phyloP scores from a whole-genome alignment of 1,139 yeast genomes.

The Blastobotrys buckinghamii region DNA sequence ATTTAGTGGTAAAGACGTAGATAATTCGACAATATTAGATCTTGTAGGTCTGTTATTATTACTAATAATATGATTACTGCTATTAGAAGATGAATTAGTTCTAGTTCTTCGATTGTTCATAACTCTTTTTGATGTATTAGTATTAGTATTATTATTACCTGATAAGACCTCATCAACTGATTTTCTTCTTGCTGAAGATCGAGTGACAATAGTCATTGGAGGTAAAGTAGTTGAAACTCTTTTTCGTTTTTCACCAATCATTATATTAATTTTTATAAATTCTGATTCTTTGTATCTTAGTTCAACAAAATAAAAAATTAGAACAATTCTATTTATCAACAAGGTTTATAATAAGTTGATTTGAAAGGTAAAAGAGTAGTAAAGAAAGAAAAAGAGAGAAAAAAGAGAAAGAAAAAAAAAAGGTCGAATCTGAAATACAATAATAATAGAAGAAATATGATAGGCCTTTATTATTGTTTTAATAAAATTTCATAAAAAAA shows the following conservation, averaged over 20 bases:
- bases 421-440: background rate
- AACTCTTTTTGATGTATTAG: background rate
- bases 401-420: background rate
- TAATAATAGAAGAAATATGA: background rate
- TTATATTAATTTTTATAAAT: no score
- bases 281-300: no score
- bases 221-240: constrained; percentile 7
- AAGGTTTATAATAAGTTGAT: no score
- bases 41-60: background rate
- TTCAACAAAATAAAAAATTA: no score
- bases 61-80: background rate
- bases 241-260: constrained; percentile 10
- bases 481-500: background rate
- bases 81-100: background rate
- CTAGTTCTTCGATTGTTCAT: background rate
- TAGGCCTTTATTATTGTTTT: no score
- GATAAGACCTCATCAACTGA: background rate
- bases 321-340: no score
- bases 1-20: background rate
- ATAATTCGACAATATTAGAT: background rate
- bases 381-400: constrained; percentile 3
- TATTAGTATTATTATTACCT: background rate
- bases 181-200: constrained; percentile 12
- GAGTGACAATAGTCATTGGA: constrained; percentile 11
- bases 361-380: background rate